Evolutionary conservation across 176 grass and related monocot species (phyloP).

Genomic region (Carex myosuroides): DNA sequence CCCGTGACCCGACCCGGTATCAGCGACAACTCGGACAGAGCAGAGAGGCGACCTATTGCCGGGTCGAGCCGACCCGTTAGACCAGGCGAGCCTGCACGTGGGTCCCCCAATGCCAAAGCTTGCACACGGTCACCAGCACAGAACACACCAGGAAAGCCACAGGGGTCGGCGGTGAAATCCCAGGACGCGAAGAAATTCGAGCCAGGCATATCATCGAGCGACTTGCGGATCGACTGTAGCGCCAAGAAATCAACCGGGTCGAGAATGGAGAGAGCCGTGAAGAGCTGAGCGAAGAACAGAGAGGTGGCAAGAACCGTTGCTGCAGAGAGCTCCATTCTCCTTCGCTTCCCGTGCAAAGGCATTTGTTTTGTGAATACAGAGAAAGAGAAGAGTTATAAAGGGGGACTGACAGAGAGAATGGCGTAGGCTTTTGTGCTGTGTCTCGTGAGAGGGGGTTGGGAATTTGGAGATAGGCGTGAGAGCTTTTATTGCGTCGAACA

Average conservation of each 20-base stretch:
- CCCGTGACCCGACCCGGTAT: conserved; percentile 75
- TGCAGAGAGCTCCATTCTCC: conserved; percentile 20
- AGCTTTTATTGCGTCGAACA: conserved; percentile 26
- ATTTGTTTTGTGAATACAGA: background rate
- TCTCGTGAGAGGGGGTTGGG: conserved; percentile 17
- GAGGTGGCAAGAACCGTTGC: conserved; percentile 23
- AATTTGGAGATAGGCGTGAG: conserved; percentile 29
- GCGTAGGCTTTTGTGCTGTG: background rate
- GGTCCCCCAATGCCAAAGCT: conserved; percentile 72
- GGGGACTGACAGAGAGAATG: background rate
- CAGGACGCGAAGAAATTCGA: conserved; percentile 67
- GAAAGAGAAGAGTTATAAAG: conserved; percentile 17
- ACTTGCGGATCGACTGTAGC: conserved; percentile 66
- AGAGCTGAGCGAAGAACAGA: conserved; percentile 18
- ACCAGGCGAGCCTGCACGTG: conserved; percentile 71
- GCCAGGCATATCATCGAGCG: conserved; percentile 85
- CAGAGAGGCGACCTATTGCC: conserved; percentile 42
- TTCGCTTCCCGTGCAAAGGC: background rate
- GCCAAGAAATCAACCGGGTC: conserved; percentile 86
- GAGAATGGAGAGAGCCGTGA: conserved; percentile 31
- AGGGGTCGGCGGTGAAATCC: conserved; percentile 90
- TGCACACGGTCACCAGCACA: conserved; percentile 55
- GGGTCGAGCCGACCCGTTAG: conserved; percentile 60
- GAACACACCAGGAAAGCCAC: conserved; percentile 73
- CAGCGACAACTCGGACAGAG: conserved; percentile 76